Evolutionary conservation across 2,329 filamentous ascomycete genomes (phyloP), one percentile per base, ranked within the genome.

Genomic region (Sporothrix protearum): DNA sequence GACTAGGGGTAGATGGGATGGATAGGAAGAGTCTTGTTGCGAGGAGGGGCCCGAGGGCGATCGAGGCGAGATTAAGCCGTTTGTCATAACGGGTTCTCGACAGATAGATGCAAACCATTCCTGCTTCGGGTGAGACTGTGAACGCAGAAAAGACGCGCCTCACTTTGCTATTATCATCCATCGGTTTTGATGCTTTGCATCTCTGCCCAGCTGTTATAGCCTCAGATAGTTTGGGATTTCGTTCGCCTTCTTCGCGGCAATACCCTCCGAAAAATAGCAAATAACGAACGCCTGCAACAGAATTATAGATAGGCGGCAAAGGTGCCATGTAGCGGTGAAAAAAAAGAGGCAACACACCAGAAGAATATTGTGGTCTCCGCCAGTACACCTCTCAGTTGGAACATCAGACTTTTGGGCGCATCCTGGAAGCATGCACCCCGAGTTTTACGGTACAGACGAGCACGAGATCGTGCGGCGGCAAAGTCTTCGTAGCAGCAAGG

Each of bases 81-180:
- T 67, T 73, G 71, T 61, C 67, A 70, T 68, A 72, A 59, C 22
- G 67, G 33, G 51, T 45, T 45, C 36, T 47, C 42, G 33, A 69
- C 33, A 51, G 59, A 53, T 25, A 68, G 39, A n/a, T 53, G 30
- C 10, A 51, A 53, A 39, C 30, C 16, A 22, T n/a, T 51, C 25
- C 28, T 49, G 19, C 25, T 51, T 28, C 28, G 16, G 63, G 45
- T 36, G 64, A 67, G 64, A 51, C 28, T 9, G 39, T 53, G 30
- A 49, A 22, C 45, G n/a, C 66, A 55, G 19, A 36, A 68, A 68
- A 28, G 49, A 14, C 10, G 49, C n/a, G 16, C 33, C 47, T 68
- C 14, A 12, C 28, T 57, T 69, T 30, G 9, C 42, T 25, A n/a
- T 30, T 19, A 4, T 55, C 63, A 66, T 66, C 19, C 25, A 49